A percentile compares a stretch with the other conserved stretches of the same genome.
Evolutionary conservation across 192 early-diverging fungal genomes (phyloP).

Genomic region (Podila minutissima): DNA sequence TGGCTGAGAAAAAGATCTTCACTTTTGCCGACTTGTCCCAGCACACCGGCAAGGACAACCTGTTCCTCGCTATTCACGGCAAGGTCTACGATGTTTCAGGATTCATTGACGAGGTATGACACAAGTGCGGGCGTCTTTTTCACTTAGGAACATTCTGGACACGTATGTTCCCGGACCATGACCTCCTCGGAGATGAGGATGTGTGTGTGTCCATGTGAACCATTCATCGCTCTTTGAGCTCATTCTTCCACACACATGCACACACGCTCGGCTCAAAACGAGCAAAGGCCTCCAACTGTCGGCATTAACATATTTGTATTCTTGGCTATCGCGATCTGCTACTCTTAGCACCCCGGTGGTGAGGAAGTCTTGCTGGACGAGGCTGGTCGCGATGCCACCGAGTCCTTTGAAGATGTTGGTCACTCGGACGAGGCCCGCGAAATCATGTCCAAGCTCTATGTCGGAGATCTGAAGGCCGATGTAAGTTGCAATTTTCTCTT

Average conservation of each 20-base stretch:
- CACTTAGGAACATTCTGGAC: neutral
- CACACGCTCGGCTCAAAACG: too few species aligned
- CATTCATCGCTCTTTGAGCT: too few species aligned
- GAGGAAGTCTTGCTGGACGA: constrained; percentile 89
- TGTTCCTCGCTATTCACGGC: constrained; percentile 81
- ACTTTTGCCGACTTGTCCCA: constrained; percentile 73
- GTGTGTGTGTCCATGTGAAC: too few species aligned
- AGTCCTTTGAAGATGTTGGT: constrained; percentile 96
- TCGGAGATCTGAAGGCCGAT: constrained; percentile 74
- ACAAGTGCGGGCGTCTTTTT: neutral
- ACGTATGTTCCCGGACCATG: too few species aligned
- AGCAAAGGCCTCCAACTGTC: too few species aligned
- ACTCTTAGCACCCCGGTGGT: constrained; percentile 87
- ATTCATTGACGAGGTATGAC: constrained; percentile 79
- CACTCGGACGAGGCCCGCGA: constrained; percentile 95
- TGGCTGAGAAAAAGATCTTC: constrained; percentile 60
- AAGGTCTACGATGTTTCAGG: constrained; percentile 82
- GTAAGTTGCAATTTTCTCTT: constrained; percentile 51
- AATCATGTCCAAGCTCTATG: constrained; percentile 75
- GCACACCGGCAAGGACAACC: constrained; percentile 78
- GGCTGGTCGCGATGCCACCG: constrained; percentile 88
- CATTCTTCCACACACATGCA: neutral
- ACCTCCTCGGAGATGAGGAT: too few species aligned
- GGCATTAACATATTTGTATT: neutral
- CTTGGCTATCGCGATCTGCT: neutral